A percentile compares a stretch with the other conserved stretches of the same genome.
phyloP scores from a whole-genome alignment of 176 grass and related monocot genomes.

The Rhipidocladum racemiflorum region DNA sequence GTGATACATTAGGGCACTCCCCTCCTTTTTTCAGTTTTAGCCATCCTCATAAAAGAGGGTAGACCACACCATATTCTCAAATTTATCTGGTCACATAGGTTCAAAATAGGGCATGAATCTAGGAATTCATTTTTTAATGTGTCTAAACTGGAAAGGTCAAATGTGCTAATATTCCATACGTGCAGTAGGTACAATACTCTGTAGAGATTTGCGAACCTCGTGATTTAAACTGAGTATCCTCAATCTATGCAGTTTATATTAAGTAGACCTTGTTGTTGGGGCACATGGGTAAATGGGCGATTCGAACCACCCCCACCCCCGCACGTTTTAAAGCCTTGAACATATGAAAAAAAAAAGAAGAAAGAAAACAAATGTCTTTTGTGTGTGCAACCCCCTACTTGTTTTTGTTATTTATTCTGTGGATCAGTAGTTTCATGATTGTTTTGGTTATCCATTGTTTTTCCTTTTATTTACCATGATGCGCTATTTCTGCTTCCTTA shows the following conservation, averaged over 20 bases:
- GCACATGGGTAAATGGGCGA: not conserved
- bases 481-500: not conserved
- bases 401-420: not conserved
- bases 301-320: too few species aligned
- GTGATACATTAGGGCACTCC: not conserved
- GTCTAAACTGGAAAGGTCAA: too few species aligned
- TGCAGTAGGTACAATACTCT: not conserved
- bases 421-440: not conserved
- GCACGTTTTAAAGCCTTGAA: too few species aligned
- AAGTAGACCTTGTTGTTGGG: not conserved
- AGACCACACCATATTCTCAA: not conserved
- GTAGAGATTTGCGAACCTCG: not conserved
- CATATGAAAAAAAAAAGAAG: too few species aligned
- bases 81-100: too few species aligned
- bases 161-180: too few species aligned
- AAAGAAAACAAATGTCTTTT: too few species aligned
- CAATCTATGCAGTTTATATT: not conserved
- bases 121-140: too few species aligned
- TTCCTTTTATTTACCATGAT: slow-evolving; percentile 4
- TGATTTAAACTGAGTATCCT: not conserved
- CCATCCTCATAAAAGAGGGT: not conserved
- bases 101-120: too few species aligned
- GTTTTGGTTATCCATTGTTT: not conserved
- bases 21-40: not conserved
- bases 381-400: not conserved